Percentiles rank a stretch among this genome's conserved stretches.
phyloP scores from a whole-genome alignment of 139 green algal genomes.

The Volvox africanus region DNA sequence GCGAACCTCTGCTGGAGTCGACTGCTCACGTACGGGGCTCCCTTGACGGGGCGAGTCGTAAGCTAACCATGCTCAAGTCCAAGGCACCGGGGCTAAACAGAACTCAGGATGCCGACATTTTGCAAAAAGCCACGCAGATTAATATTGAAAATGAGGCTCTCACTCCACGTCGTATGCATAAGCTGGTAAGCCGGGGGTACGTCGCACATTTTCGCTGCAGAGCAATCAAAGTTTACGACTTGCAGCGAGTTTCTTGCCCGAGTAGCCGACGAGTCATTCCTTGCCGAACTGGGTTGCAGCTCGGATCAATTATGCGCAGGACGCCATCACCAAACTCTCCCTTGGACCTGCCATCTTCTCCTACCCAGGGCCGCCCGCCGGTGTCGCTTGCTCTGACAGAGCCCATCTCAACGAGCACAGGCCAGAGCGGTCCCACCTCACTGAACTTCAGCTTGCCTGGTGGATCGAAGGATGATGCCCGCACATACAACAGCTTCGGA shows the following conservation, averaged over 20 bases:
- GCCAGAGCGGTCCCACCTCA: conserved; percentile 20
- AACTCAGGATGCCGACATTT: neutral
- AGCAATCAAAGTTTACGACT: no score
- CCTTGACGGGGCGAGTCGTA: neutral
- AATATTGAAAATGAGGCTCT: neutral
- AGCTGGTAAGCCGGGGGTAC: no score
- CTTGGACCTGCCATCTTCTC: no score
- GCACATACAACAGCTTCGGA: conserved; percentile 41
- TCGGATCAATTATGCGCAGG: no score
- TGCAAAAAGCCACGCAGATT: neutral
- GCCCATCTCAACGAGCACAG: neutral
- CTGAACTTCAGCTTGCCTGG: neutral
- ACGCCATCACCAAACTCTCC: no score
- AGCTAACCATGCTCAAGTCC: neutral
- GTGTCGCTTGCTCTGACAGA: conserved; percentile 10
- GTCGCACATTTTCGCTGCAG: no score
- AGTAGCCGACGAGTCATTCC: no score
- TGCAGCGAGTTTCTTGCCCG: no score
- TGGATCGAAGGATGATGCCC: neutral
- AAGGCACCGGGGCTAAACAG: neutral
- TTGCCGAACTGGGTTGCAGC: no score
- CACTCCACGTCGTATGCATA: neutral
- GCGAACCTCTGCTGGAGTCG: neutral
- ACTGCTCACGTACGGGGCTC: neutral
- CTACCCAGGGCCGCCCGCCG: neutral